Evolutionary conservation across 202 grass and related monocot genomes (phyloP), one percentile per base, ranked within the genome.

Genomic region (Panicum hallii): DNA sequence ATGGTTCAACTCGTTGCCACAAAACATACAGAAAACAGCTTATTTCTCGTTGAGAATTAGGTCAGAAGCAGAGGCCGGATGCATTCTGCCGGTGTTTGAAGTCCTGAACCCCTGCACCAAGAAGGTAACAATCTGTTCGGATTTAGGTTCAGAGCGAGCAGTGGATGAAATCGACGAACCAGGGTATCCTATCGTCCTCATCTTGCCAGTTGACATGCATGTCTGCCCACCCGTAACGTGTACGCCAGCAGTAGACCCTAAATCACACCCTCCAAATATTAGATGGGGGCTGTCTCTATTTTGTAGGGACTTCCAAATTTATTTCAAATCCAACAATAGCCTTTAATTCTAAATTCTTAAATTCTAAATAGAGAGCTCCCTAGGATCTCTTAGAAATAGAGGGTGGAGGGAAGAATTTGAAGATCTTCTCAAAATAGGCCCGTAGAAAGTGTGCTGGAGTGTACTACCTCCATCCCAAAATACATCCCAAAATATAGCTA

Each of bases 91-190:
- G 14, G 48, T 17, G 11, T 61, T 28, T 11, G 26, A 57, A 77
- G n/a, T 34, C 46, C 4, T 36, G 49, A 48, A 70, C 14, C 49
- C 7, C 8, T 34, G 40, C 70, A 34, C 17, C 40, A 22, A 67
- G 1, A 19, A 49, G 7, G 47, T 34, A 15, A 9, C 14, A 3
- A 3, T 72, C 14, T 36, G 79, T 8, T 80, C 12, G 49, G 5
- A 54, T 79, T 85, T 43, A 44, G 85, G 84, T 70, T 70, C 53
- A 34, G 58, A 47, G 28, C 2, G 9, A 78, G 14, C 11, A 16
- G 15, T 7, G 26, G 53, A 30, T 62, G 71, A 57, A 20, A 6
- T 15, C 19, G 1, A 13, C 9, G 28, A 14, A 67, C 38, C 34
- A 47, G 13, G 47, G 56, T 3, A 4, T 38, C 36, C 36, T 22